phyloP scores from a whole-genome alignment of 2,329 filamentous ascomycete genomes.

The Trichoderma breve region DNA sequence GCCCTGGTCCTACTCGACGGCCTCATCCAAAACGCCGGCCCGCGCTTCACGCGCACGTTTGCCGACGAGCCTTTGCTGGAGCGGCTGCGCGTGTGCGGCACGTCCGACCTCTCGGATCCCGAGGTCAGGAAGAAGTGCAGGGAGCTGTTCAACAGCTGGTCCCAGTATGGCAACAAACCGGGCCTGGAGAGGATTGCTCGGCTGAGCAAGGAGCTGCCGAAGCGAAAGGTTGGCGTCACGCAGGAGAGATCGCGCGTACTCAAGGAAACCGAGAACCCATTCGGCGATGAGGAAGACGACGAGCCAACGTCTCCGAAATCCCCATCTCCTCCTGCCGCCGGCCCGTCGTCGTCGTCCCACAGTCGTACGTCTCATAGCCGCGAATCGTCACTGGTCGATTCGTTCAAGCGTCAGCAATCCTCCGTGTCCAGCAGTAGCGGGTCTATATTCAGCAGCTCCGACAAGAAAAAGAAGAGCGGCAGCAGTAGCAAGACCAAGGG shows the following conservation, averaged over 20 bases:
- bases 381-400: slow-evolving; percentile 7
- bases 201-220: slow-evolving; percentile 69
- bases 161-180: slow-evolving; percentile 76
- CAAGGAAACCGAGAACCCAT: slow-evolving; percentile 73
- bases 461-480: slow-evolving; percentile 53
- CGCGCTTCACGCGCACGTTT: slow-evolving; percentile 81
- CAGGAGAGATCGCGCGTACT: slow-evolving; percentile 82
- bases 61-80: slow-evolving; percentile 90
- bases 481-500: slow-evolving; percentile 38
- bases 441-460: slow-evolving; percentile 42
- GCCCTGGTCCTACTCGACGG: slow-evolving; percentile 87
- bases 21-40: slow-evolving; percentile 89
- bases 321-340: slow-evolving; percentile 27
- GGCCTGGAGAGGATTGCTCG: slow-evolving; percentile 78
- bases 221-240: slow-evolving; percentile 67
- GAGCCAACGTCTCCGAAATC: slow-evolving; percentile 38
- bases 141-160: slow-evolving; percentile 83
- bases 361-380: slow-evolving; percentile 26
- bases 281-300: slow-evolving; percentile 64
- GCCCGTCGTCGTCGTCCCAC: slow-evolving; percentile 22
- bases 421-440: slow-evolving; percentile 34
- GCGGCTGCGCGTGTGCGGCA: slow-evolving; percentile 81
- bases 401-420: slow-evolving; percentile 3
- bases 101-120: slow-evolving; percentile 78
- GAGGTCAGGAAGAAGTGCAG: slow-evolving; percentile 88